Base-by-base conservation (phyloP, 441 rosid genomes). In the Flueggea neowawraea region DNA sequence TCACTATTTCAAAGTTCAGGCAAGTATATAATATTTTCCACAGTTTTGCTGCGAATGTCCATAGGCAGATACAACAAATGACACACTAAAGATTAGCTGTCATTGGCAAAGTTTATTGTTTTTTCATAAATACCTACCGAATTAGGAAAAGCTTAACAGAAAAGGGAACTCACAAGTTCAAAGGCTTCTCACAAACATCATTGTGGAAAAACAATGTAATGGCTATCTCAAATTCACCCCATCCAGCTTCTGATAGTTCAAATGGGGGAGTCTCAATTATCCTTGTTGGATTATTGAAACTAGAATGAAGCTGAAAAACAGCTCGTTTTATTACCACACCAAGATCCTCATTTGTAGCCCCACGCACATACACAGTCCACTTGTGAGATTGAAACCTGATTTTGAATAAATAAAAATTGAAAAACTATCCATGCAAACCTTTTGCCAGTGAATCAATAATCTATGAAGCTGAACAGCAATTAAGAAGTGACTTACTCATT, bases 211-310 rank as follows among this genome's bases (percentile, higher is more conserved):
- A 77, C 33, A 95, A 63, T 47, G 96, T 79, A 65, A 95, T 86
- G 33, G 78, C 89, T 50, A 95, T 87, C 69, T 84, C 89, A 64
- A 91, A 91, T 79, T 95, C 99, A 61, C 99, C 99, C 99, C 96
- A 94, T 3, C 97, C 99, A 55, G 84, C 77, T 73, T 95, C 99
- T 12, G 96, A 78, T 69, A 94, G 55, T 72, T 82, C 88, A 66
- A 91, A 94, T 12, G 99, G 99, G 13, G 96, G 89, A 0, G 95
- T 78, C 22, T 87, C 92, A 41, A 94, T 61, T 4, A 81, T 87
- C 72, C 96, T 83, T 5, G 78, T 86, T n/a, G 97, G 97, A 73
- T 73, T 91, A 64, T 83, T 80, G 68, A 91, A 95, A 73, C 96
- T 95, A 54, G 97, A 90, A 80, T 95, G 97, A 69, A 95, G 73